A percentile compares a stretch with the other conserved stretches of the same genome.
Conservation (phyloP, 495 filamentous ascomycete species). For the Chaetomium fimeti region DNA sequence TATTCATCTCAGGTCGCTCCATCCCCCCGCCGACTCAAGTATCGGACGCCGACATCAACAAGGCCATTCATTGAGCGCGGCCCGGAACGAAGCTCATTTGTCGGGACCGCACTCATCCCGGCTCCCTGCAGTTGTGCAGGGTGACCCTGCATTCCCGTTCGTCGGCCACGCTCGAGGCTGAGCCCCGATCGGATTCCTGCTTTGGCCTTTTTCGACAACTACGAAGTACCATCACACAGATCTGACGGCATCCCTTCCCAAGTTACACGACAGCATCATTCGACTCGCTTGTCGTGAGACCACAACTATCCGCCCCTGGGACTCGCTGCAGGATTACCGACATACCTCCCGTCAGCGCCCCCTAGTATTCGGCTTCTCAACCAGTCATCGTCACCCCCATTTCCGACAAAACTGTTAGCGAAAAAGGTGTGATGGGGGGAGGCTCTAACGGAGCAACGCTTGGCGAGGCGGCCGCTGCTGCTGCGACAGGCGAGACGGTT, state of each 20-base stretch:
- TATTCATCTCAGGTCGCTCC: no score
- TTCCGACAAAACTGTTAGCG: background rate
- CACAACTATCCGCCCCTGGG: background rate
- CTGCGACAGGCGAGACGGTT: slow-evolving; percentile 12
- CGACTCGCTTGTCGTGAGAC: background rate
- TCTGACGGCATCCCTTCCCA: background rate
- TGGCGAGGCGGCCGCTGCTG: slow-evolving; percentile 3
- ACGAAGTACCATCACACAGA: background rate
- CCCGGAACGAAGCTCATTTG: background rate
- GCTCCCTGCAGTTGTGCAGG: slow-evolving; percentile 6
- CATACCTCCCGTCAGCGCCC: background rate
- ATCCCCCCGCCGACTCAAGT: no score
- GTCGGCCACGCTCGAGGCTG: background rate
- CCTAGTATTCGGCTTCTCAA: background rate
- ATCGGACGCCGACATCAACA: background rate
- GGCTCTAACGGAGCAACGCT: slow-evolving; percentile 2
- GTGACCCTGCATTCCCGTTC: background rate
- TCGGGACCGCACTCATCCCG: background rate
- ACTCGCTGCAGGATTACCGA: background rate
- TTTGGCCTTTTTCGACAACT: background rate
- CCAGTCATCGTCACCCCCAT: background rate
- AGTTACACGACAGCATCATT: slow-evolving; percentile 4
- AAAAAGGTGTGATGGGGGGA: slow-evolving; percentile 10
- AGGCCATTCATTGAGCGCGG: background rate
- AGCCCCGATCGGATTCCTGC: background rate